Evolutionary conservation across 2,329 filamentous ascomycete genomes (phyloP).

Genomic region (Colletotrichum liaoningense): DNA sequence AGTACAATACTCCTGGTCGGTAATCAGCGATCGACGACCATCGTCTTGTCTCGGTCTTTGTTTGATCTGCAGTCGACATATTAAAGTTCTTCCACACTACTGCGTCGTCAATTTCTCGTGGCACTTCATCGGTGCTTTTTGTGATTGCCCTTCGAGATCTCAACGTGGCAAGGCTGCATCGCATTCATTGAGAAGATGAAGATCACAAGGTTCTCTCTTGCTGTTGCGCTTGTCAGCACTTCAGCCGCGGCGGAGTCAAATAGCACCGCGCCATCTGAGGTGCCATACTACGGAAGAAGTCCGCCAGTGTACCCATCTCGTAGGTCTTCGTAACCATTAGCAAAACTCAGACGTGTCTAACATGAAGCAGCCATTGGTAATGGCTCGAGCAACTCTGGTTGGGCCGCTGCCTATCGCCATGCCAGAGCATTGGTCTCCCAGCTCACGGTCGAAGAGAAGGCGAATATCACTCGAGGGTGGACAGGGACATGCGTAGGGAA

Average conservation of each 20-base stretch:
- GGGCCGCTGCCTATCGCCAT: slow-evolving; percentile 69
- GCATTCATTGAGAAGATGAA: slow-evolving; percentile 6
- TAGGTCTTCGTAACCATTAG: background rate
- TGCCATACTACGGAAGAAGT: slow-evolving; percentile 29
- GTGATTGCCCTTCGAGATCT: background rate
- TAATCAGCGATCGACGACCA: background rate
- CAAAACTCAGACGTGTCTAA: background rate
- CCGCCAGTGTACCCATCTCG: slow-evolving; percentile 27
- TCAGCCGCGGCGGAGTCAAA: slow-evolving; percentile 4
- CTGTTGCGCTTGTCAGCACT: slow-evolving; percentile 3
- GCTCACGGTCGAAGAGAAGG: slow-evolving; percentile 76
- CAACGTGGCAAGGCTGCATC: background rate
- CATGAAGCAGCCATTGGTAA: slow-evolving; percentile 9
- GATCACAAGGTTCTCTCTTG: background rate
- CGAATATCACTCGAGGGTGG: slow-evolving; percentile 53
- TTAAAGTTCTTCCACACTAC: background rate
- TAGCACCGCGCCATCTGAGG: slow-evolving; percentile 19
- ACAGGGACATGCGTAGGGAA: slow-evolving; percentile 55
- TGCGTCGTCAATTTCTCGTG: too few relatives aligned
- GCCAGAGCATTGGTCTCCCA: slow-evolving; percentile 67
- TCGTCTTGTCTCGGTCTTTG: background rate
- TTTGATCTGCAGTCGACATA: background rate
- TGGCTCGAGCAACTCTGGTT: slow-evolving; percentile 43
- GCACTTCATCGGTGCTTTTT: background rate
- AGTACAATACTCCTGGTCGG: too few relatives aligned